phyloP scores from a whole-genome alignment of 768 basidiomycete genomes.

The Macrolepiota albuminosa region DNA sequence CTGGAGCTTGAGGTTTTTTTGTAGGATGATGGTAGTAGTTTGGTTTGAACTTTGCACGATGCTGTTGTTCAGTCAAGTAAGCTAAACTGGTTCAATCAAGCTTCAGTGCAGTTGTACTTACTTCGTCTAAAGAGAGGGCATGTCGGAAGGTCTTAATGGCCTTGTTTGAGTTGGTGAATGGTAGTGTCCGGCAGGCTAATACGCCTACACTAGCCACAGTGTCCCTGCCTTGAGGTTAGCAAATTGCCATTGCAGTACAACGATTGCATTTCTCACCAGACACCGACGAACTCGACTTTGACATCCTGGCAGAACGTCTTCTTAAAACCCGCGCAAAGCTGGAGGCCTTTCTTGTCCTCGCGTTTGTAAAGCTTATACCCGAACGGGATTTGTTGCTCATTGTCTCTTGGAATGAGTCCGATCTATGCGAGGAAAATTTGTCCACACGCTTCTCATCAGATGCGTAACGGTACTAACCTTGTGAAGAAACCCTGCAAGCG shows the following conservation, averaged over 20 bases:
- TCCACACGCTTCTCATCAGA: not conserved
- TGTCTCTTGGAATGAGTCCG: conserved; percentile 65
- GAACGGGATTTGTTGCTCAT: conserved; percentile 64
- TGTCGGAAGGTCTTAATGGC: conserved; percentile 72
- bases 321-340: conserved; percentile 65
- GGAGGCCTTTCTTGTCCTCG: conserved; percentile 37
- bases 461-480: conserved; percentile 40
- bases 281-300: conserved; percentile 72
- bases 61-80: conserved; percentile 30
- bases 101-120: conserved; percentile 21
- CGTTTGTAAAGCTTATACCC: conserved; percentile 71
- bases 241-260: not conserved
- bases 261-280: conserved; percentile 48
- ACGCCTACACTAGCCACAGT: conserved; percentile 76
- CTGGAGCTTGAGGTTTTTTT: conserved; percentile 18
- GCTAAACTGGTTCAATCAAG: not conserved
- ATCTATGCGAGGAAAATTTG: conserved; percentile 35
- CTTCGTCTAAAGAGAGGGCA: conserved; percentile 75
- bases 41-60: conserved; percentile 60
- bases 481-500: conserved; percentile 69
- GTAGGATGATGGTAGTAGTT: conserved; percentile 53
- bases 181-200: conserved; percentile 52
- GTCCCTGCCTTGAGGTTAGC: conserved; percentile 47
- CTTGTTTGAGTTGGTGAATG: conserved; percentile 61
- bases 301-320: conserved; percentile 64